Evolutionary conservation across 768 basidiomycete genomes (phyloP), one percentile per base, ranked within the genome.

Genomic region (Mycena amicta): DNA sequence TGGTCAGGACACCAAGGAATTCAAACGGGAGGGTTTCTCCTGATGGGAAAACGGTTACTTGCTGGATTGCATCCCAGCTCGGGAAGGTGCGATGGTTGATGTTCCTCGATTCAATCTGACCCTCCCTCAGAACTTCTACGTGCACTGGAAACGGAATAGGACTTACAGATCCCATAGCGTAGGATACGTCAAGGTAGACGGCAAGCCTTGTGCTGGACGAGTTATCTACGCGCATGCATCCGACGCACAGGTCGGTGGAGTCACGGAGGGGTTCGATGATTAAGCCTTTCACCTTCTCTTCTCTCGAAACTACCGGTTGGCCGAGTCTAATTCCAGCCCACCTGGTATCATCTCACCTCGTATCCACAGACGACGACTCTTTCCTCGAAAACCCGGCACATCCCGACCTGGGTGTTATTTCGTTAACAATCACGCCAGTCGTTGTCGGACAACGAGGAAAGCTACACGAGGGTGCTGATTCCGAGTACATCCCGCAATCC

Each of bases 131-230:
- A 25, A 31, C 15, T 62, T 62, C 33, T 62, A 52, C 23, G 57
- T 62, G 1, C 5, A 23, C 29, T 62, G 33, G 33, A 37, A 52
- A 52, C 30, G 25, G 23, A 58, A 62, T 40, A 11, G 23, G 22
- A 33, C 23, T 2, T 49, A 27, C 18, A 31, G 28, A 3, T 11
- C 18, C 18, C 12, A 49, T 31, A 51, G 55, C 45, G 57, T 50
- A 11, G 61, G 61, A 0, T 53, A 62, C 30, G 50, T 62, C 0
- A 43, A 52, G 5, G 39, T 62, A n/a, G 61, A 62, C 33, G 61
- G 61, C 15, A 45, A 45, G 6, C 22, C 22, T 23, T 45, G 43
- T 45, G 43, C 43, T 45, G 43, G 43, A 23, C 12, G 22, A 23
- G 22, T 45, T 8, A 45, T 23, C 22, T 45, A 45, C 43, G 12